Evolutionary conservation across 805 yeast species (phyloP).

Genomic region (Candida oleophila): DNA sequence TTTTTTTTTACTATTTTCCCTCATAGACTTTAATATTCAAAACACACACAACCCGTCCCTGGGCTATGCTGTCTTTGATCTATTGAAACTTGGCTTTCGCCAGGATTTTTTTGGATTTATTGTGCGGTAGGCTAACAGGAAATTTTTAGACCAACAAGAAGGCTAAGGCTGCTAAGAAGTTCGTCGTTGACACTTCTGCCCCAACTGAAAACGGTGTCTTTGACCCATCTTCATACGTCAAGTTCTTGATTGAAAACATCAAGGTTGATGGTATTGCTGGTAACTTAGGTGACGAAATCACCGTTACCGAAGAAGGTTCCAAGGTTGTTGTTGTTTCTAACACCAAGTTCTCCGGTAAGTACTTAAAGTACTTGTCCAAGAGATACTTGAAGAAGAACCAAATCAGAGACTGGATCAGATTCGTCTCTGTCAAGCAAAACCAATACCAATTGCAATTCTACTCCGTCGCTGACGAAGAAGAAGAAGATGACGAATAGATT

Average conservation of each 20-base stretch:
- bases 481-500: slow-evolving; percentile 82
- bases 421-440: slow-evolving; percentile 93
- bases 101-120: slow-evolving; percentile 19
- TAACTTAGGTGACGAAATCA: slow-evolving; percentile 93
- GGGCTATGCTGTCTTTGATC: slow-evolving; percentile 50
- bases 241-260: slow-evolving; percentile 98
- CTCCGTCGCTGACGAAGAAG: slow-evolving; percentile 94
- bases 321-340: slow-evolving; percentile 86
- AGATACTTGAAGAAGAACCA: slow-evolving; percentile 99
- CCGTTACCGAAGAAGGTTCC: slow-evolving; percentile 82
- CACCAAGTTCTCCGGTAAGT: slow-evolving; percentile 98
- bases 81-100: slow-evolving; percentile 7
- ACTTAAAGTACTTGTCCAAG: slow-evolving; percentile 99
- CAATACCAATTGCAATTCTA: slow-evolving; percentile 97
- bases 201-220: slow-evolving; percentile 97
- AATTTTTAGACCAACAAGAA: slow-evolving; percentile 66
- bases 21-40: slow-evolving; percentile 8
- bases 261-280: slow-evolving; percentile 96
- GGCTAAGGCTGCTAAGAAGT: slow-evolving; percentile 75
- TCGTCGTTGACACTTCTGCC: slow-evolving; percentile 93
- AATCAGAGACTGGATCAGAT: slow-evolving; percentile 99
- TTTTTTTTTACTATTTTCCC: slow-evolving; percentile 5
- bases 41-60: slow-evolving; percentile 37
- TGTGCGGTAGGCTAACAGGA: slow-evolving; percentile 76
- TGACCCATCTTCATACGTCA: slow-evolving; percentile 96